A percentile compares a stretch with the other conserved stretches of the same genome.
Evolutionary conservation across 352 stramenopile species (phyloP).

Genomic region (Pelagophyceae sp.): DNA sequence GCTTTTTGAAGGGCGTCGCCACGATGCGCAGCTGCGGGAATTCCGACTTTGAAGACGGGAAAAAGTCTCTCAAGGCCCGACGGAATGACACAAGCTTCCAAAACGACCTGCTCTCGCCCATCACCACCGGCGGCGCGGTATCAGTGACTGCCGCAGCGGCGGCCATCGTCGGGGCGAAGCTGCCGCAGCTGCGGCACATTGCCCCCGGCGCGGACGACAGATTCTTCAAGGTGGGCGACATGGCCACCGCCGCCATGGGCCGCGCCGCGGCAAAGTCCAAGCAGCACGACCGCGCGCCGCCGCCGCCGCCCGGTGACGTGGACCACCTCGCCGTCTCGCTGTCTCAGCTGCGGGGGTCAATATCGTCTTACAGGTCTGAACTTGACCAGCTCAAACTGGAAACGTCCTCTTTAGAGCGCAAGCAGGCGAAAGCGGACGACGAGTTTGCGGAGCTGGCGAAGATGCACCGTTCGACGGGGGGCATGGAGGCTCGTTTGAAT

Average conservation of each 20-base stretch:
- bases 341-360: background rate
- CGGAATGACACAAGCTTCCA: background rate
- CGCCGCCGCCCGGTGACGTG: background rate
- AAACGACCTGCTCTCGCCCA: background rate
- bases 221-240: too few species aligned
- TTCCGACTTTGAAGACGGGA: too few species aligned
- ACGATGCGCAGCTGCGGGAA: background rate
- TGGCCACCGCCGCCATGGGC: background rate
- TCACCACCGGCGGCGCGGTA: background rate
- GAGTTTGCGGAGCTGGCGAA: background rate
- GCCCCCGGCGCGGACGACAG: too few species aligned
- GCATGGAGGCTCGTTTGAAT: background rate
- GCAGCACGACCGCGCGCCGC: background rate
- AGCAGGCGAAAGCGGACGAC: background rate
- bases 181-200: too few species aligned
- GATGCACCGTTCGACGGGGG: background rate
- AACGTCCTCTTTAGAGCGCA: background rate
- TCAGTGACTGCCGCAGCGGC: too few species aligned
- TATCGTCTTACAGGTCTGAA: constrained; percentile 3
- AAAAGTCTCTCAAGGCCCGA: too few species aligned
- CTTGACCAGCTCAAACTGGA: constrained; percentile 10
- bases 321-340: background rate
- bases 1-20: constrained; percentile 28
- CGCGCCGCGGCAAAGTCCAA: background rate
- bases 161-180: background rate